These are phyloP conservation scores for Scalesia atractyloides DNA, from an alignment of 129 eudicot species.

Conservation along the genomic window DNA sequence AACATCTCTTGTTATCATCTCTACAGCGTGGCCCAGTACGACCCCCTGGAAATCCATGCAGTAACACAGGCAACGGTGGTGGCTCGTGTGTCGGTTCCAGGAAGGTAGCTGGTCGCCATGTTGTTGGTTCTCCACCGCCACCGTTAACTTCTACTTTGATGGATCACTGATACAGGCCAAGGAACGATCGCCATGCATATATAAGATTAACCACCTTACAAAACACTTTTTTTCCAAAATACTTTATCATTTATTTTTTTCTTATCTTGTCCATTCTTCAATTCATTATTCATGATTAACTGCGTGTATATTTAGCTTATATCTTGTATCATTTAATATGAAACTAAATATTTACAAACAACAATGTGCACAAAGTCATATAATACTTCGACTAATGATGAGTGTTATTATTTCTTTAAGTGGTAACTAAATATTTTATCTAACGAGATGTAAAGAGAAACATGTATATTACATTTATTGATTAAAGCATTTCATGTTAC, in stretches of 20 bases:
- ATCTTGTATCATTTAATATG: neutral
- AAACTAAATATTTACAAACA: neutral
- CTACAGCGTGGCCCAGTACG: neutral
- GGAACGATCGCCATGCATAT: neutral
- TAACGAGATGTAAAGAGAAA: too few relatives aligned
- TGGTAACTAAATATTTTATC: too few relatives aligned
- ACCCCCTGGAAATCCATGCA: slow-evolving; percentile 37
- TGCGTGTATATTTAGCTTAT: neutral
- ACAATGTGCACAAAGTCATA: neutral
- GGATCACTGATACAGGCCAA: neutral
- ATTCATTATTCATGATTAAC: neutral
- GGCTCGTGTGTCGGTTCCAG: slow-evolving; percentile 27
- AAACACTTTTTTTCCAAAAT: neutral
- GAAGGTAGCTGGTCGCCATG: slow-evolving; percentile 29
- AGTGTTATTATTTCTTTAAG: too few relatives aligned
- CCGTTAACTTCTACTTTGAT: neutral
- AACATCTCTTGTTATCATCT: slow-evolving; percentile 33
- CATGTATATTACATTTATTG: too few relatives aligned
- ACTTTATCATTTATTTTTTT: neutral
- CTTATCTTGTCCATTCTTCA: neutral
- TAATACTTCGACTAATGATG: too few relatives aligned
- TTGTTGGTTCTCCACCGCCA: neutral
- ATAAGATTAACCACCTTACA: neutral
- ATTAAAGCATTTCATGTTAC: too few relatives aligned
- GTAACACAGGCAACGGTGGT: slow-evolving; percentile 33